Conservation (phyloP, 1,284 basidiomycete species). For the Rhodotorula sp. region DNA sequence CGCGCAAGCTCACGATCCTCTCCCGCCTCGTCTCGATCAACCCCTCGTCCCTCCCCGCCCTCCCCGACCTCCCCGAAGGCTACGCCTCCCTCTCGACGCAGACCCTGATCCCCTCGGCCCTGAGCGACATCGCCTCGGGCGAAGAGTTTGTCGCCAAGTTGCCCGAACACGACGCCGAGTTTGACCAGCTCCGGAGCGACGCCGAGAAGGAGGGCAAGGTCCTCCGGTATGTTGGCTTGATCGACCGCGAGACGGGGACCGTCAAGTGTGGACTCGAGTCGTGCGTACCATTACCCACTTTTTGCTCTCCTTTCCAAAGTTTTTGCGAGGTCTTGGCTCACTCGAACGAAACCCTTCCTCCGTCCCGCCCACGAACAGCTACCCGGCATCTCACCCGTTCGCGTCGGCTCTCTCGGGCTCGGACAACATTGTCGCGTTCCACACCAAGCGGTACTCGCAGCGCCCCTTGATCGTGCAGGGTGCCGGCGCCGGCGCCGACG, state of each 20-base stretch:
- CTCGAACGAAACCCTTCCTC: constrained; percentile 15
- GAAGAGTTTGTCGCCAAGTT: constrained; percentile 79
- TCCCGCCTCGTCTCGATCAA: constrained; percentile 67
- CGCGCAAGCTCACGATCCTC: constrained; percentile 93
- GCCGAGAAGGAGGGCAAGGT: constrained; percentile 77
- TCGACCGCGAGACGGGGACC: constrained; percentile 70
- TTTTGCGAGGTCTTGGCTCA: neutral
- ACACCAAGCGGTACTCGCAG: constrained; percentile 74
- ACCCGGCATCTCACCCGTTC: constrained; percentile 84
- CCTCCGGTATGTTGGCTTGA: constrained; percentile 88
- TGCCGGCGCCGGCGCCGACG: constrained; percentile 90
- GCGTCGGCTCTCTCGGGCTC: constrained; percentile 92
- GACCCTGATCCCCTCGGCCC: constrained; percentile 77
- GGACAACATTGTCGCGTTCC: constrained; percentile 97
- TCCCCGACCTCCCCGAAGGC: constrained; percentile 59
- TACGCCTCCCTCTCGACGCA: constrained; percentile 77
- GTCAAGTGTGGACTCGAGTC: constrained; percentile 85
- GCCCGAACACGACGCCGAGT: constrained; percentile 79
- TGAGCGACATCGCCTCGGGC: constrained; percentile 66
- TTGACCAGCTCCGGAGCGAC: constrained; percentile 69
- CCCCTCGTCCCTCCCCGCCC: constrained; percentile 44
- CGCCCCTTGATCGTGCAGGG: constrained; percentile 90
- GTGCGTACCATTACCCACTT: constrained; percentile 52
- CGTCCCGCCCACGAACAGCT: constrained; percentile 56
- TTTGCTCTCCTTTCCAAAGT: neutral